phyloP scores from a whole-genome alignment of 2,329 filamentous ascomycete genomes.

The Hymenoscyphus salicellus region DNA sequence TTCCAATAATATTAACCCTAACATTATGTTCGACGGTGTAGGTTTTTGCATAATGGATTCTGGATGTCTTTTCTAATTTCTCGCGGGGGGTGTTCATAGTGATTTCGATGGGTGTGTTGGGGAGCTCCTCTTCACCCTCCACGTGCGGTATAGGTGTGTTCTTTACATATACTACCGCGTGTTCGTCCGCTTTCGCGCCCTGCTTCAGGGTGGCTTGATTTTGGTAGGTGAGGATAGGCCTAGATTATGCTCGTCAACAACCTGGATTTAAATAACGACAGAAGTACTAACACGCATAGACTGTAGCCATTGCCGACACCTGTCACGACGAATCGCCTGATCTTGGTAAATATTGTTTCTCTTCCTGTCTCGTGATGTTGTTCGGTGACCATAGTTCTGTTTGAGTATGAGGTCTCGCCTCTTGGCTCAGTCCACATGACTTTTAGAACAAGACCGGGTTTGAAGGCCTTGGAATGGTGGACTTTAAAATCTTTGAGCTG shows the following conservation, averaged over 20 bases:
- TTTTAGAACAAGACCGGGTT: not conserved
- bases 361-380: not conserved
- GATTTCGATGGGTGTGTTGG: not conserved
- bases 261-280: not conserved
- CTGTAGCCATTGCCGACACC: not conserved
- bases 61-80: slow-evolving; percentile 8
- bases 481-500: not conserved
- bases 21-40: slow-evolving; percentile 30
- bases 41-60: slow-evolving; percentile 29
- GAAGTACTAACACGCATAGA: not conserved
- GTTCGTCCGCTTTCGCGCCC: not conserved
- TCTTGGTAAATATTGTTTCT: not conserved
- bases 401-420: not conserved
- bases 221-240: not conserved
- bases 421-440: not conserved
- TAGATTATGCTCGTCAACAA: not conserved
- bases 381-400: not conserved
- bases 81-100: not conserved
- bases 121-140: no score
- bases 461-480: not conserved
- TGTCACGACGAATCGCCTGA: not conserved
- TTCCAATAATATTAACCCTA: slow-evolving; percentile 26
- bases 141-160: not conserved
- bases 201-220: not conserved
- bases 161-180: not conserved